phyloP scores from a whole-genome alignment of 148 eudicot genomes.

The Rhododendron williamsianum region DNA sequence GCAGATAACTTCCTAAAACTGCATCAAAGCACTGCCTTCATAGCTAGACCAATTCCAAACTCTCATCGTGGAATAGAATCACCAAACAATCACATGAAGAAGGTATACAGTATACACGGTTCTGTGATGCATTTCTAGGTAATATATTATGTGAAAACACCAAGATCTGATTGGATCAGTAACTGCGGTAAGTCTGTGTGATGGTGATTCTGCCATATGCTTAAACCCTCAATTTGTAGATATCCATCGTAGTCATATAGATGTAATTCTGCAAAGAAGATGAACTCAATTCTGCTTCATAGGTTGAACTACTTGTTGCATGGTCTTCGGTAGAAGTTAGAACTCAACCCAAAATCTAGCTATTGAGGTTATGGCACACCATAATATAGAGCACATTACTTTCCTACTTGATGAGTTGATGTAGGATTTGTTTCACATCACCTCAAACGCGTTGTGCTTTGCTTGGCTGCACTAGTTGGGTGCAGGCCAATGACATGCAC shows the following conservation, averaged over 20 bases:
- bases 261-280: neutral
- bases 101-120: conserved; percentile 9
- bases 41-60: conserved; percentile 8
- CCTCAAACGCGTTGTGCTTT: neutral
- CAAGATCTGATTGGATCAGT: neutral
- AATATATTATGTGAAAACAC: neutral
- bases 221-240: neutral
- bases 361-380: neutral
- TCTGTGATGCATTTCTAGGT: neutral
- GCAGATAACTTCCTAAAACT: conserved; percentile 14
- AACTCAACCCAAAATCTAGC: neutral
- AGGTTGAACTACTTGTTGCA: neutral
- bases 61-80: conserved; percentile 8
- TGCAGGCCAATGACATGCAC: neutral
- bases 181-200: neutral
- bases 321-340: neutral
- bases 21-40: conserved; percentile 11
- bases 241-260: neutral
- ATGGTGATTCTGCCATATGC: neutral
- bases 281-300: neutral
- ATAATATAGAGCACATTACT: neutral
- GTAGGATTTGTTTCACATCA: neutral
- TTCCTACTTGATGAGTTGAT: neutral
- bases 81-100: conserved; percentile 18
- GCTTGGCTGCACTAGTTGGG: neutral